These are phyloP conservation scores for Fusarium compactum DNA, from an alignment of 2,329 filamentous ascomycete genomes.

Conservation along the genomic window DNA sequence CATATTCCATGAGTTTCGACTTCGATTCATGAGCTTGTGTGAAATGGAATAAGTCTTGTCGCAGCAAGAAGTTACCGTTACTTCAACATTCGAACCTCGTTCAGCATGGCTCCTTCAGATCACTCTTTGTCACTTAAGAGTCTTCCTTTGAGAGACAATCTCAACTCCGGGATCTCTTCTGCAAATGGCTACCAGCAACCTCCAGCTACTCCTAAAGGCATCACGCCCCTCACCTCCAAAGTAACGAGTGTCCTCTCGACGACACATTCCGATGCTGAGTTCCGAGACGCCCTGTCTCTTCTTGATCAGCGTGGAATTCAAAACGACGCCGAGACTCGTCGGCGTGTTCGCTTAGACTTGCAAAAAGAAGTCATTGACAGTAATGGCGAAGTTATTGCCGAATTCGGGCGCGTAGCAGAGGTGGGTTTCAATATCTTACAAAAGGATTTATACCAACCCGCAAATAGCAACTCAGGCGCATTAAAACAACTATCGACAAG, in stretches of 20 bases:
- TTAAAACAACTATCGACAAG: conserved; percentile 80
- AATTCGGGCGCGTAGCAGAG: conserved; percentile 91
- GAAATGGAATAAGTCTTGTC: conserved; percentile 23
- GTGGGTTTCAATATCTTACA: conserved; percentile 61
- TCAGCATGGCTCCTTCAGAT: conserved; percentile 38
- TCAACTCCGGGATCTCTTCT: conserved; percentile 69
- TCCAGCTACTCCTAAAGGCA: conserved; percentile 63
- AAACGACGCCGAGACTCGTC: conserved; percentile 82
- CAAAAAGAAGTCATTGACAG: conserved; percentile 94
- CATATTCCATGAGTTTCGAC: background rate
- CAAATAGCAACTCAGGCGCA: conserved; percentile 82
- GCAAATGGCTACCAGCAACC: conserved; percentile 88
- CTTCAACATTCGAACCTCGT: conserved; percentile 2
- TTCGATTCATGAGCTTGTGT: background rate
- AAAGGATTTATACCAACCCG: conserved; percentile 46
- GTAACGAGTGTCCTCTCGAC: conserved; percentile 88
- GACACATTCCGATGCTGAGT: conserved; percentile 92
- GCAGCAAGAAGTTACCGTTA: conserved; percentile 3
- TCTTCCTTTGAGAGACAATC: conserved; percentile 43
- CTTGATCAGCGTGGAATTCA: conserved; percentile 77
- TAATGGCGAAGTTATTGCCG: conserved; percentile 88
- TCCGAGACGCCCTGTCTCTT: conserved; percentile 83
- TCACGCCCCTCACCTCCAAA: conserved; percentile 81
- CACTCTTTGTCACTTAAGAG: conserved; percentile 35
- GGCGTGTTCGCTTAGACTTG: conserved; percentile 82